Conservation (phyloP, 805 yeast genomes). For the Sugiyamaella valdiviana region DNA sequence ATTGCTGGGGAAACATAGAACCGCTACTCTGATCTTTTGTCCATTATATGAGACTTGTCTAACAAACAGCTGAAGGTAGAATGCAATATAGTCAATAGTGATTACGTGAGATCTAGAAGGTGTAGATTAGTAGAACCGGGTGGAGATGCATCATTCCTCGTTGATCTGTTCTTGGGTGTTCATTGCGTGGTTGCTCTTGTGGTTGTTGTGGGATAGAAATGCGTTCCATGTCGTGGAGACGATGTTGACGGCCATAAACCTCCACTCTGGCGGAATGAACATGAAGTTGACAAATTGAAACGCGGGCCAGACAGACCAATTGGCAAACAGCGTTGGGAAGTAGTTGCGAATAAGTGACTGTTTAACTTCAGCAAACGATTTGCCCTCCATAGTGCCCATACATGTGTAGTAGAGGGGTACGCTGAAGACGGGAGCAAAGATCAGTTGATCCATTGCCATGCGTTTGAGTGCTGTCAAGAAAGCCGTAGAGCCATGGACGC, state of each 20-base stretch:
- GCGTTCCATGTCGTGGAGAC: conserved; percentile 82
- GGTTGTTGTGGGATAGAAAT: conserved; percentile 56
- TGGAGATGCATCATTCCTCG: too few relatives aligned
- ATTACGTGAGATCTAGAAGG: too few relatives aligned
- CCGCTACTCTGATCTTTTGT: conserved; percentile 23
- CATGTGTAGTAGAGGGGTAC: conserved; percentile 65
- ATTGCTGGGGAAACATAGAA: conserved; percentile 24
- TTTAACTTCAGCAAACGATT: conserved; percentile 36
- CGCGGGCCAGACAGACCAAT: conserved; percentile 86
- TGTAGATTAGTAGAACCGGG: too few relatives aligned
- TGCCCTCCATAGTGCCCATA: conserved; percentile 62
- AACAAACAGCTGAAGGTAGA: not conserved
- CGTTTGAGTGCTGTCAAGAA: conserved; percentile 38
- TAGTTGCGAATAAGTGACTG: conserved; percentile 38
- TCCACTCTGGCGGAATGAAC: conserved; percentile 60
- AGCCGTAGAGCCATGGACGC: conserved; percentile 32
- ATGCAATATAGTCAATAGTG: too few relatives aligned
- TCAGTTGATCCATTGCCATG: conserved; percentile 63
- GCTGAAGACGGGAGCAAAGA: conserved; percentile 66
- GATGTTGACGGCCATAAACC: conserved; percentile 62
- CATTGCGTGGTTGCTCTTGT: conserved; percentile 3
- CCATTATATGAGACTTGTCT: too few relatives aligned
- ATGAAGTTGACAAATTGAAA: conserved; percentile 71
- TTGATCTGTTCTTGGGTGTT: too few relatives aligned
- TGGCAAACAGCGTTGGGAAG: conserved; percentile 52